Evolutionary conservation across 768 basidiomycete species (phyloP), one percentile per base, ranked within the genome.

Genomic region (Agaricus subrufescens): DNA sequence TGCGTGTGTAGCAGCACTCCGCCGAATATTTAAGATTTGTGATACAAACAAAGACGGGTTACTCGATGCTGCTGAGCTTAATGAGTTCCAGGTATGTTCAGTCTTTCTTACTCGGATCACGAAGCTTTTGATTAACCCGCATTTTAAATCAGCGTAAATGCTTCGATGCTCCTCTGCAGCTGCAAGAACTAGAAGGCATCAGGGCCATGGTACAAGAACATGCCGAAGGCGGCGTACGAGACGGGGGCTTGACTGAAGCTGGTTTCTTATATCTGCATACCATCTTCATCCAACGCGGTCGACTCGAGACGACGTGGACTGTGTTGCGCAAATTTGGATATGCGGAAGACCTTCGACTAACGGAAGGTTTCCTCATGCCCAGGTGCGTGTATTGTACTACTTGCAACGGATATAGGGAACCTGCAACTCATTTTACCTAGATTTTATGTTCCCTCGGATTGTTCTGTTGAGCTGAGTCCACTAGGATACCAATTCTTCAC

Each of bases 241-340:
- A 84, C 54, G 83, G 78, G 57, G 94, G 92, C 15, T 76, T 99
- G 58, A 98, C 95, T 3, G 93, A 97, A 73, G 82, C 84, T 5
- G 96, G 96, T 0, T 98, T 98, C 73, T 71, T 98, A 39, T 95
- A 91, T 66, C 84, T 99, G 11, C 94, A 98, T 69, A 98, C 96
- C 3, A 91, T 86, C 61, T 99, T 99, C 73, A 97, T 99, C 54
- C 96, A 96, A 71, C 85, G 88, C 42, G 96, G 96, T 23, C 82
- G 96, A 47, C 78, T 96, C 59, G 96, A 99, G 70, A 98, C 96
- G 27, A 98, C 96, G 1, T 99, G 96, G 96, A 95, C 93, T 7
- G 94, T 96, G 5, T 78, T 99, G 61, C 78, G 95, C 59, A 92
- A 85, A 66, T 98, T 97, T 68, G 96, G 96, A 3, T 99, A 99